These are phyloP conservation scores for Amanita phalloides DNA, from an alignment of 768 basidiomycete species.

Conservation along the genomic window DNA sequence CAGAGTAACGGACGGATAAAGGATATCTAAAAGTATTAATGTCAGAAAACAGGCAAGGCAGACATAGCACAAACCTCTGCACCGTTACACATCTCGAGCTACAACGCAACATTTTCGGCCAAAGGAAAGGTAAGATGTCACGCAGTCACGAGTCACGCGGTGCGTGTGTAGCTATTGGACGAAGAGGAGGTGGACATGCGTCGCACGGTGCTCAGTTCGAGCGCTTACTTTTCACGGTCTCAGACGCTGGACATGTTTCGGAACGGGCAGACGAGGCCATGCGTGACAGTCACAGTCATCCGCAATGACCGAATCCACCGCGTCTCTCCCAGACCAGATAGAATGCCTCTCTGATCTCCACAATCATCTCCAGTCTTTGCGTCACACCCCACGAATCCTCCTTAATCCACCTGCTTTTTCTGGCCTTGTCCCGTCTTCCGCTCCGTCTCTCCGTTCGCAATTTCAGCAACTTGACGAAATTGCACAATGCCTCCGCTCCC, in stretches of 20 bases:
- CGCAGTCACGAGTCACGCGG: neutral
- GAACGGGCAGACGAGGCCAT: neutral
- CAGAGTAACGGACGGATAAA: neutral
- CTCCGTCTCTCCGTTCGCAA: constrained; percentile 22
- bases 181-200: neutral
- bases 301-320: neutral
- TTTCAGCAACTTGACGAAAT: constrained; percentile 39
- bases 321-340: constrained; percentile 29
- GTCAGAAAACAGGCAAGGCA: neutral
- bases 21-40: neutral
- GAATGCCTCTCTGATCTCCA: constrained; percentile 36
- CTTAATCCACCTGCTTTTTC: constrained; percentile 24
- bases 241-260: neutral
- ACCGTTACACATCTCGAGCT: constrained; percentile 8
- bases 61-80: constrained; percentile 6
- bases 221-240: neutral
- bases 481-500: constrained; percentile 34
- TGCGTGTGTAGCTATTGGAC: no score
- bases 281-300: neutral
- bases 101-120: constrained; percentile 11
- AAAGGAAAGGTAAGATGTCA: neutral
- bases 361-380: constrained; percentile 29
- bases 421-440: constrained; percentile 10
- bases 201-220: no score
- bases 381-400: constrained; percentile 34